Evolutionary conservation across 805 yeast genomes (phyloP), one percentile per base, ranked within the genome.

Genomic region (Lipomyces japonicus): DNA sequence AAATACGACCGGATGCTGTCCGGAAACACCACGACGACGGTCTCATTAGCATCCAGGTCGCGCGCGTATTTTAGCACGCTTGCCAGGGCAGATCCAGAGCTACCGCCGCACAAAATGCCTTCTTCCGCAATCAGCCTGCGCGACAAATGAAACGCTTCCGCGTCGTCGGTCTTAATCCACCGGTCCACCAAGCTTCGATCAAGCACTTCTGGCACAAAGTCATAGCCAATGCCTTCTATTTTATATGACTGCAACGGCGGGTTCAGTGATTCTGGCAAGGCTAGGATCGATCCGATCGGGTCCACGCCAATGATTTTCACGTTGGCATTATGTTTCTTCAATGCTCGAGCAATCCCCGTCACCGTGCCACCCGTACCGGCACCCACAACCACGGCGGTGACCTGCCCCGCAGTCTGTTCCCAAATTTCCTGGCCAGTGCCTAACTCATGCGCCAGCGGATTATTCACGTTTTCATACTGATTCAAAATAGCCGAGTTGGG

Each of bases 351-450:
- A 60, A 85, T 84, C 71, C 95, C 95, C 45, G 86, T 73, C 65
- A 86, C 82, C 46, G 95, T 86, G 71, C 95, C 95, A 70, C 95
- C 95, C 50, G 95, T 86, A 71, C 95, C 95, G 5, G 95, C 95
- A 67, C 95, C 95, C 34, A 95, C 95, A 47, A 87, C 84, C 39
- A 87, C 73, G 54, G 82, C 87, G 47, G 79, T 80, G 46, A 87
- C 73, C 52, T 81, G 77, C 31, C 90, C 86, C 23, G 75, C 69
- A 14, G 91, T 78, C 69, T 86, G 95, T 53, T 81, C 80, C 81
- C 89, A 85, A 62, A 86, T 86, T 70, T 86, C 95, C 57, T 71
- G 80, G 48, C 95, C 95, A 21, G 95, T 86, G 46, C 90, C 89
- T 63, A 74, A 77, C 68, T 84, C 86, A 69, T 86, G 95, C 36